Percentiles rank a stretch among this genome's conserved stretches.
Conservation (phyloP, 2,329 filamentous ascomycete species). For the Scytalidium sp. region DNA sequence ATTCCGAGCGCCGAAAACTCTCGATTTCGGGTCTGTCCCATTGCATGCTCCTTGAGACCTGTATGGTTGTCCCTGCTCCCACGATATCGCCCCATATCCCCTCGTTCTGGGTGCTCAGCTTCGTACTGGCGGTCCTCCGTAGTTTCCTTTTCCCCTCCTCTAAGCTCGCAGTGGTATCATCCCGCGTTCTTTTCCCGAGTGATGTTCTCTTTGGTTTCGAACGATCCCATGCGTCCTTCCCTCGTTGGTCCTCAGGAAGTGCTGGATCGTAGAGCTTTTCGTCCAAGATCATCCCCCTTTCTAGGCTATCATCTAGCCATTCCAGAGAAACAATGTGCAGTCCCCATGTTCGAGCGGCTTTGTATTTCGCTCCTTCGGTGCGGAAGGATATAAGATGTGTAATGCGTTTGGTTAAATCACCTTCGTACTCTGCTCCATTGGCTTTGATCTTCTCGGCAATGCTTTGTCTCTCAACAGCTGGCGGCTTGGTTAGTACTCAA, state of each 20-base stretch:
- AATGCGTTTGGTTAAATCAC: conserved; percentile 80
- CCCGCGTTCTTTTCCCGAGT: conserved; percentile 58
- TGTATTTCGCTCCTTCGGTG: conserved; percentile 85
- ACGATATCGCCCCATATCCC: conserved; percentile 91
- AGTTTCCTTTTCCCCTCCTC: conserved; percentile 74
- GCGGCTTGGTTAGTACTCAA: conserved; percentile 18
- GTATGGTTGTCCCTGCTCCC: conserved; percentile 36
- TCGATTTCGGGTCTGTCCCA: conserved; percentile 17
- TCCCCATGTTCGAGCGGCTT: conserved; percentile 79
- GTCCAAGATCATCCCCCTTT: conserved; percentile 86
- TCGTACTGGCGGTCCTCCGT: conserved; percentile 81
- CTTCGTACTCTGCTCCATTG: conserved; percentile 81
- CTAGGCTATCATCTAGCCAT: conserved; percentile 82
- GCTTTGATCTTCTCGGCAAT: conserved; percentile 63
- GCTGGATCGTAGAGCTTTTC: conserved; percentile 80
- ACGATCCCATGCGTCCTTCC: conserved; percentile 71
- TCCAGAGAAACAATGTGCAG: conserved; percentile 76
- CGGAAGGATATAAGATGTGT: conserved; percentile 83
- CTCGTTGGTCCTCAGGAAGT: conserved; percentile 67
- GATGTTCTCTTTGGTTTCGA: conserved; percentile 42
- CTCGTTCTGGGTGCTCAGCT: conserved; percentile 74
- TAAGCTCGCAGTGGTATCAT: conserved; percentile 37
- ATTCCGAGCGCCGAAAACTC: neutral
- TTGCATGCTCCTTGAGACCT: conserved; percentile 23
- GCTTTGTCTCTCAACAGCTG: conserved; percentile 63